Percentiles rank a stretch among this genome's conserved stretches.
phyloP scores from a whole-genome alignment of 2,329 filamentous ascomycete species.

The Aspergillus melleus region DNA sequence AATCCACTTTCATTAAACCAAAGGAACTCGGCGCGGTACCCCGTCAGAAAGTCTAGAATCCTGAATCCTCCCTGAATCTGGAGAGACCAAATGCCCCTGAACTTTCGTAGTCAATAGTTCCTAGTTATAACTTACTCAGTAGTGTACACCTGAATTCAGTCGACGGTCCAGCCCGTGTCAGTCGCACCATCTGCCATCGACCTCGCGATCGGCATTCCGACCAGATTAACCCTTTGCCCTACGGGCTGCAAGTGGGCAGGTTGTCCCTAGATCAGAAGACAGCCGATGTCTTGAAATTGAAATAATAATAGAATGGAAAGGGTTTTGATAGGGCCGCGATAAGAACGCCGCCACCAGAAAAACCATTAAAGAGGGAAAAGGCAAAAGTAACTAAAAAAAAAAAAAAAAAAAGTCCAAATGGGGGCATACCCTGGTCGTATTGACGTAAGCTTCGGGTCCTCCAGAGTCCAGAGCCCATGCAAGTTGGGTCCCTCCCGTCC shows the following conservation, averaged over 20 bases:
- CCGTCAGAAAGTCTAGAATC: background rate
- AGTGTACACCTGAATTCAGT: no score
- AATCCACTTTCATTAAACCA: background rate
- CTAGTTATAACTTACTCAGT: no score
- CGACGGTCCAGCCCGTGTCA: background rate
- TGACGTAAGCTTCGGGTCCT: slow-evolving; percentile 22
- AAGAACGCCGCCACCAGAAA: background rate
- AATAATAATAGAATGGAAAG: no score
- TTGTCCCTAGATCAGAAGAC: no score
- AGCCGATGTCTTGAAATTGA: no score
- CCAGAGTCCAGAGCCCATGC: slow-evolving; percentile 2
- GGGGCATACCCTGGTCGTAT: slow-evolving; percentile 6
- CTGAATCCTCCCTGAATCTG: background rate
- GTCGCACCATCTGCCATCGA: background rate
- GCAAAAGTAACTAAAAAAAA: background rate
- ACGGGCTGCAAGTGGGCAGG: no score
- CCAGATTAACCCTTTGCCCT: no score
- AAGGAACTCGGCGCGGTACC: background rate
- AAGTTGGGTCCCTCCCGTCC: background rate
- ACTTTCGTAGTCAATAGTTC: no score
- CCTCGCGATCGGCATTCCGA: no score
- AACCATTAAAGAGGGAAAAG: background rate
- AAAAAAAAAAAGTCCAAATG: slow-evolving; percentile 1
- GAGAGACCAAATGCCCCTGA: no score
- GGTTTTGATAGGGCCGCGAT: no score